These are phyloP conservation scores for Sclerotinia glacialis DNA, from an alignment of 2,329 filamentous ascomycete genomes.

Conservation along the genomic window DNA sequence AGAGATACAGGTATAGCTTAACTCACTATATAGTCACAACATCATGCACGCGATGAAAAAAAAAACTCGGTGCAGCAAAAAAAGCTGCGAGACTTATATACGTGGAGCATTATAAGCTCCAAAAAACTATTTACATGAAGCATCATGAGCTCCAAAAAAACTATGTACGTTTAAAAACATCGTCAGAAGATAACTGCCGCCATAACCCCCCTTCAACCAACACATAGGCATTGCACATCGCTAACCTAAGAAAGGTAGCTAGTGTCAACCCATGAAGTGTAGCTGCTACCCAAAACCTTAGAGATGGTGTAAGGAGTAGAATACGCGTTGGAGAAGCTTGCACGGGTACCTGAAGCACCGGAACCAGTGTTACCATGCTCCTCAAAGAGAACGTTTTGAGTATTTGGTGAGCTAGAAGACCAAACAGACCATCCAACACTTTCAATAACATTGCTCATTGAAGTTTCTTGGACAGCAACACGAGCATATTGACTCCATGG, in stretches of 20 bases:
- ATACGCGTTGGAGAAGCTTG: conserved; percentile 46
- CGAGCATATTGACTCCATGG: conserved; percentile 52
- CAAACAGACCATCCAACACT: conserved; percentile 51
- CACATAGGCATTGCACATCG: background rate
- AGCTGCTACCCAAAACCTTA: conserved; percentile 46
- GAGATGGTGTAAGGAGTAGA: conserved; percentile 44
- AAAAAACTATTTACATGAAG: conserved; percentile 1
- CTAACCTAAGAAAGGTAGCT: conserved; percentile 40
- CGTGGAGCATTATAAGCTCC: background rate
- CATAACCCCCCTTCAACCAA: background rate
- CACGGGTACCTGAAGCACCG: conserved; percentile 50
- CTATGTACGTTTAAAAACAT: background rate
- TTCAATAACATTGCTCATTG: conserved; percentile 50
- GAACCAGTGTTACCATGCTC: conserved; percentile 54
- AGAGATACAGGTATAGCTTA: background rate
- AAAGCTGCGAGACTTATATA: background rate
- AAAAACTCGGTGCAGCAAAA: background rate
- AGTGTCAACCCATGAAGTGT: conserved; percentile 45
- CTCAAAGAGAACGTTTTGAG: conserved; percentile 49
- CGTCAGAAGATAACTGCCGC: background rate
- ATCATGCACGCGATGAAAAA: background rate
- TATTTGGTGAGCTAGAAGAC: conserved; percentile 44
- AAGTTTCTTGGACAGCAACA: conserved; percentile 51
- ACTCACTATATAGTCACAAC: background rate
- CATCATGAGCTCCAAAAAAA: background rate